phyloP scores from a whole-genome alignment of 768 basidiomycete species.

The Lepiota venenata region DNA sequence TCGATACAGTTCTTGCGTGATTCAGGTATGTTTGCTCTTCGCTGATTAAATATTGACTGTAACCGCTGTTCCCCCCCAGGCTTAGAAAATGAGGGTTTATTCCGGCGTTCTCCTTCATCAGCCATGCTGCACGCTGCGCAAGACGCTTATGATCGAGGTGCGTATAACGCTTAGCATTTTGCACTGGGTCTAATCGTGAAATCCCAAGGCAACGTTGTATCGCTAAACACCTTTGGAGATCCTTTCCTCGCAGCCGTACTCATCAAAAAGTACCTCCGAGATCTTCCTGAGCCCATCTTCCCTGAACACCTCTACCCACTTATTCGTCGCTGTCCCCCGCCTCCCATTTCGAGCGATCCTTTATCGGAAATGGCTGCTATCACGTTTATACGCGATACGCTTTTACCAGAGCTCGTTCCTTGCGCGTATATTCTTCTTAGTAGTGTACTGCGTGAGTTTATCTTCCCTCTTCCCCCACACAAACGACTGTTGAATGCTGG shows the following conservation, averaged over 20 bases:
- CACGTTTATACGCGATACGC: slow-evolving; percentile 61
- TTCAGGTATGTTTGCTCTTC: slow-evolving; percentile 34
- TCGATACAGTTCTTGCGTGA: slow-evolving; percentile 68
- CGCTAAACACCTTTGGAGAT: slow-evolving; percentile 70
- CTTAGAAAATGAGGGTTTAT: slow-evolving; percentile 74
- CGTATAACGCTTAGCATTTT: neutral
- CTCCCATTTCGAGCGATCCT: slow-evolving; percentile 44
- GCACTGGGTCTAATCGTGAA: no score
- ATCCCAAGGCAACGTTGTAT: slow-evolving; percentile 70
- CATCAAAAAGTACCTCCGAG: slow-evolving; percentile 81
- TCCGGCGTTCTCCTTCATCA: slow-evolving; percentile 78
- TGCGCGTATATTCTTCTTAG: slow-evolving; percentile 75
- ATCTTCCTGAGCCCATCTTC: slow-evolving; percentile 78
- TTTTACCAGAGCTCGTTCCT: slow-evolving; percentile 65
- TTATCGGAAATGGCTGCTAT: slow-evolving; percentile 52
- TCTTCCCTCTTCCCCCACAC: neutral
- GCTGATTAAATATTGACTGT: slow-evolving; percentile 12
- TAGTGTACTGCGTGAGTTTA: slow-evolving; percentile 55
- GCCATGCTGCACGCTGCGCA: slow-evolving; percentile 68
- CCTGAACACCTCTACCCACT: slow-evolving; percentile 63
- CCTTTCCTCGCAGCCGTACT: slow-evolving; percentile 82
- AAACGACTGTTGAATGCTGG: slow-evolving; percentile 13
- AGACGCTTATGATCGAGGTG: slow-evolving; percentile 84
- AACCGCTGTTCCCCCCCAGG: slow-evolving; percentile 28
- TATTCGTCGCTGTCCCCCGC: slow-evolving; percentile 69